These are phyloP conservation scores for Biancaea sappan DNA, from an alignment of 306 rosid species.

Conservation along the genomic window DNA sequence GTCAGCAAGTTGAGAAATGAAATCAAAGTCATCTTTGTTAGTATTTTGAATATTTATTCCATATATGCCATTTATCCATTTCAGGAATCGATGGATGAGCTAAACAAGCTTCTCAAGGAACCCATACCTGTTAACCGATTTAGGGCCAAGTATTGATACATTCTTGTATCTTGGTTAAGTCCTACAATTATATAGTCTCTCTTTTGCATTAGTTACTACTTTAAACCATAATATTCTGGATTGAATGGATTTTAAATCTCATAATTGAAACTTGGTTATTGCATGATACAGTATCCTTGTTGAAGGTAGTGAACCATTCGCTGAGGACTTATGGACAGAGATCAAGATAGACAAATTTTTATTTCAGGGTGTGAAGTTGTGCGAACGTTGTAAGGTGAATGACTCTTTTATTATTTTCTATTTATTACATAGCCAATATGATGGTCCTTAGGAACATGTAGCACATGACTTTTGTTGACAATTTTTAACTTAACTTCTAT, in stretches of 20 bases:
- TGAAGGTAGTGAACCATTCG: conserved; percentile 71
- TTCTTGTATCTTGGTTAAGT: conserved; percentile 22
- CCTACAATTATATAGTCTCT: neutral
- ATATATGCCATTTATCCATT: conserved; percentile 33
- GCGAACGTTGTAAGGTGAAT: conserved; percentile 87
- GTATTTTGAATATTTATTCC: conserved; percentile 7
- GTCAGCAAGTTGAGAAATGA: conserved; percentile 44
- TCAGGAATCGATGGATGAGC: conserved; percentile 80
- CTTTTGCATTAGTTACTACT: conserved; percentile 2
- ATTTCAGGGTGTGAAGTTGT: conserved; percentile 80
- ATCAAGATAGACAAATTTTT: conserved; percentile 57
- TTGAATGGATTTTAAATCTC: conserved; percentile 1
- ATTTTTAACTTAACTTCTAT: conserved; percentile 22
- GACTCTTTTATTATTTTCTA: conserved; percentile 9
- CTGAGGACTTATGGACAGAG: conserved; percentile 89
- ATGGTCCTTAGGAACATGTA: conserved; percentile 7
- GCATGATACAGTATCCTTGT: conserved; percentile 65
- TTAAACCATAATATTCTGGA: neutral
- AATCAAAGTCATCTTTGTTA: conserved; percentile 3
- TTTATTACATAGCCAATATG: conserved; percentile 9
- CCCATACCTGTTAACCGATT: conserved; percentile 76
- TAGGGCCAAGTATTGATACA: conserved; percentile 70
- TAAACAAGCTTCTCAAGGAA: conserved; percentile 66
- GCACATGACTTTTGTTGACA: conserved; percentile 7
- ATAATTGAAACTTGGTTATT: conserved; percentile 20